Percentiles rank a stretch among this genome's conserved stretches.
phyloP scores from a whole-genome alignment of 2,329 filamentous ascomycete genomes.

The Phialophora chinensis region DNA sequence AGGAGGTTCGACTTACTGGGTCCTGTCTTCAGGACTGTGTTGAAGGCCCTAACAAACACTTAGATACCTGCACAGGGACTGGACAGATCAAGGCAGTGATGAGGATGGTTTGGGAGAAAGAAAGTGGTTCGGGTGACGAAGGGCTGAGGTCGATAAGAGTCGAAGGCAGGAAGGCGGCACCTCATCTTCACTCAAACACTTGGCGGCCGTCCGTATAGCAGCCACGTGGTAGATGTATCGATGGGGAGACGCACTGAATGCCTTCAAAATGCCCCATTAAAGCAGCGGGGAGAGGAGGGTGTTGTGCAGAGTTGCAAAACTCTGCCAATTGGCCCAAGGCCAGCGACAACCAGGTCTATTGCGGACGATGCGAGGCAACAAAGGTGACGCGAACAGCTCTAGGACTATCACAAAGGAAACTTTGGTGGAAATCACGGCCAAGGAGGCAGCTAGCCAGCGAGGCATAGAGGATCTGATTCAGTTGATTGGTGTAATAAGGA shows the following conservation, averaged over 20 bases:
- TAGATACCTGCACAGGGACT: background rate
- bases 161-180: conserved; percentile 1
- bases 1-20: background rate
- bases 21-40: background rate
- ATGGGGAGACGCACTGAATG: background rate
- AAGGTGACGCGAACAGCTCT: background rate
- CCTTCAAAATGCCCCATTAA: background rate
- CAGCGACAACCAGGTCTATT: background rate
- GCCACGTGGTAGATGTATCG: background rate
- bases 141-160: background rate
- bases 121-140: background rate
- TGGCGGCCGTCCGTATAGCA: background rate
- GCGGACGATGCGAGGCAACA: background rate
- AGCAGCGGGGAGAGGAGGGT: conserved; percentile 2
- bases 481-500: background rate
- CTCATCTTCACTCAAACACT: background rate
- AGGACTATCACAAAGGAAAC: background rate
- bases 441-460: background rate
- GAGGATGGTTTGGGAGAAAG: background rate
- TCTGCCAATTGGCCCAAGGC: background rate
- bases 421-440: background rate
- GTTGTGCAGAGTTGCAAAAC: background rate
- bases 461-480: background rate
- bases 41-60: background rate
- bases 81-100: background rate